Evolutionary conservation across 78 protist genomes (phyloP).

Genomic region (Cavenderia fasciculata): DNA sequence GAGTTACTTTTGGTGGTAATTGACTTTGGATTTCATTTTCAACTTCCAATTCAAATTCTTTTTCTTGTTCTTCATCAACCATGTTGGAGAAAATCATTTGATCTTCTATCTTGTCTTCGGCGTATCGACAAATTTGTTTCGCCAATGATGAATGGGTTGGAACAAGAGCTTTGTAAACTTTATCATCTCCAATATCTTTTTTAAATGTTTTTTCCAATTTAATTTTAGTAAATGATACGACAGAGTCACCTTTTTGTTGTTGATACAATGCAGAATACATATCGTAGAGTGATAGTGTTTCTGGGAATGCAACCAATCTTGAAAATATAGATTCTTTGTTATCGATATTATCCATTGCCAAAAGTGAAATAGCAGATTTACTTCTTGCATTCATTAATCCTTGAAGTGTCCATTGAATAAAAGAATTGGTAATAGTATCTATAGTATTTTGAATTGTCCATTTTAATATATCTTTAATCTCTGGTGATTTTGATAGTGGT

Average conservation of each 20-base stretch:
- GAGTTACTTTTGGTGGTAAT: neutral
- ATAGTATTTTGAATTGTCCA: neutral
- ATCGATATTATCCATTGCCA: too few species aligned
- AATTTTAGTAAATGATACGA: neutral
- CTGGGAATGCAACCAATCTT: neutral
- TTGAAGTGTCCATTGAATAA: neutral
- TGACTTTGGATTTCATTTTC: neutral
- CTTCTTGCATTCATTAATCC: too few species aligned
- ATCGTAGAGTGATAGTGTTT: neutral
- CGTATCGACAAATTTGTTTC: too few species aligned
- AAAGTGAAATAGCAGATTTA: too few species aligned
- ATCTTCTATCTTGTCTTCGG: too few species aligned
- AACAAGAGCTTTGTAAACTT: too few species aligned
- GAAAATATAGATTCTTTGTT: too few species aligned
- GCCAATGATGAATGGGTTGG: too few species aligned
- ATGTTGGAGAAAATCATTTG: neutral
- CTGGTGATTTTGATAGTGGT: too few species aligned
- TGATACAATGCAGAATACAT: neutral
- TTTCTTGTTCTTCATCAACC: conserved; percentile 5
- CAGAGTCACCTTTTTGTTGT: neutral
- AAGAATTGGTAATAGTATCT: neutral
- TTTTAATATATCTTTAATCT: neutral
- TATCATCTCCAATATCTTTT: neutral
- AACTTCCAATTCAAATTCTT: conserved; percentile 5
- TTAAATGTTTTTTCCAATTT: neutral